Conservation (phyloP, 768 basidiomycete genomes). For the Dioszegia hungarica region DNA sequence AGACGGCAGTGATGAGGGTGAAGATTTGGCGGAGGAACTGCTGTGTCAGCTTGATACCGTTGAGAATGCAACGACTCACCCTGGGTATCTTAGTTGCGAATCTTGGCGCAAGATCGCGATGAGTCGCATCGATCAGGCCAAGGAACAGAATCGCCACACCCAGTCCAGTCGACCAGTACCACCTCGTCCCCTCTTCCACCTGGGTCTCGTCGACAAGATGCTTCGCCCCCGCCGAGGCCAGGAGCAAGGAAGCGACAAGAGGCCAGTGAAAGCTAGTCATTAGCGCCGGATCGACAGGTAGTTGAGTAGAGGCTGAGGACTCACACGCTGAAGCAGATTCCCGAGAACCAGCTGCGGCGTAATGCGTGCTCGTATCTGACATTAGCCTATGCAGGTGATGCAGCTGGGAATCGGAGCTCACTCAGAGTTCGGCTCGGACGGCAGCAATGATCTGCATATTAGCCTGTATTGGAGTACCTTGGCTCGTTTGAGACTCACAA, state of each 20-base stretch:
- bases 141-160: slow-evolving; percentile 28
- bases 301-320: background rate
- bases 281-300: background rate
- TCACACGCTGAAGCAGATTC: slow-evolving; percentile 19
- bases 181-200: slow-evolving; percentile 11
- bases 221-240: slow-evolving; percentile 32
- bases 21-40: slow-evolving; percentile 11
- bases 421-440: slow-evolving; percentile 17
- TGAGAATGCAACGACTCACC: slow-evolving; percentile 7
- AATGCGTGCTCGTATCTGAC: slow-evolving; percentile 32
- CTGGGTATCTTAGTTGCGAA: slow-evolving; percentile 13
- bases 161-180: slow-evolving; percentile 41
- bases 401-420: background rate
- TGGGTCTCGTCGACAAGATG: slow-evolving; percentile 23
- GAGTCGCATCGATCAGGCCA: slow-evolving; percentile 24
- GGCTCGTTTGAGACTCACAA: slow-evolving; percentile 5
- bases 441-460: slow-evolving; percentile 12
- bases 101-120: slow-evolving; percentile 19
- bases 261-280: slow-evolving; percentile 39
- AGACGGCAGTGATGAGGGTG: slow-evolving; percentile 9
- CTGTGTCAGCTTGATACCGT: background rate
- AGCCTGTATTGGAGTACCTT: background rate
- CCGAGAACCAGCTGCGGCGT: slow-evolving; percentile 22
- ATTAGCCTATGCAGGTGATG: background rate
- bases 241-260: slow-evolving; percentile 30